These are phyloP conservation scores for Coniochaeta prunicola DNA, from an alignment of 2,329 filamentous ascomycete species.

Conservation along the genomic window DNA sequence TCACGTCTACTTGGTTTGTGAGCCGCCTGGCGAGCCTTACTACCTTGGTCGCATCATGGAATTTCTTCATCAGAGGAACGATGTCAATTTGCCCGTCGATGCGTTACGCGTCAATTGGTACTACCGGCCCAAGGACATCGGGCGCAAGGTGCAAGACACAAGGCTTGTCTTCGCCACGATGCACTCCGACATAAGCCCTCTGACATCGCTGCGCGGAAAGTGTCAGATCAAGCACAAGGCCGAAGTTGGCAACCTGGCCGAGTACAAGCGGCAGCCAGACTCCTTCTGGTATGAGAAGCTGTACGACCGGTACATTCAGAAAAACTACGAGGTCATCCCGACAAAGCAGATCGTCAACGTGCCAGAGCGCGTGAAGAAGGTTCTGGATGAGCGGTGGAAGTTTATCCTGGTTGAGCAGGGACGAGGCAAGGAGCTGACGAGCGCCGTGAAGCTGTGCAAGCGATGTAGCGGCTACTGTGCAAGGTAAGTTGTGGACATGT, in stretches of 20 bases:
- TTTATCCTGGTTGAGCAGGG: slow-evolving; percentile 92
- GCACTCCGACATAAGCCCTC: slow-evolving; percentile 93
- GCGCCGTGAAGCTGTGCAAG: slow-evolving; percentile 93
- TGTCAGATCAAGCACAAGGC: slow-evolving; percentile 84
- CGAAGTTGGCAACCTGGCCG: slow-evolving; percentile 75
- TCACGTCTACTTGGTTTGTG: slow-evolving; percentile 92
- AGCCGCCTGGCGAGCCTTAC: slow-evolving; percentile 95
- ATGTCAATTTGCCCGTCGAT: slow-evolving; percentile 67
- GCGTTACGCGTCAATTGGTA: slow-evolving; percentile 95
- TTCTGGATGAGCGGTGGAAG: slow-evolving; percentile 93
- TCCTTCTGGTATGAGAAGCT: slow-evolving; percentile 96
- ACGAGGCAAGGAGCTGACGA: slow-evolving; percentile 89
- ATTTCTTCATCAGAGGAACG: slow-evolving; percentile 78
- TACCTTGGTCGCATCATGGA: slow-evolving; percentile 98
- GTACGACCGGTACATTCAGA: slow-evolving; percentile 96
- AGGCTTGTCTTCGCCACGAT: slow-evolving; percentile 92
- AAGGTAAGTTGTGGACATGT: slow-evolving; percentile 46
- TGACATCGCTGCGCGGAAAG: slow-evolving; percentile 88
- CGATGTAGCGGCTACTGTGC: slow-evolving; percentile 87
- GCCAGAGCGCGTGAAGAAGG: slow-evolving; percentile 88
- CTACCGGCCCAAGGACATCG: slow-evolving; percentile 93
- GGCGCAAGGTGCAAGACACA: slow-evolving; percentile 83
- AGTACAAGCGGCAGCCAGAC: slow-evolving; percentile 77
- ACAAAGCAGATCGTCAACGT: slow-evolving; percentile 93
- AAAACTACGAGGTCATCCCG: slow-evolving; percentile 94